A percentile compares a stretch with the other conserved stretches of the same genome.
Conservation (phyloP, 164 flowering plant genomes). For the Vitis cinerea region DNA sequence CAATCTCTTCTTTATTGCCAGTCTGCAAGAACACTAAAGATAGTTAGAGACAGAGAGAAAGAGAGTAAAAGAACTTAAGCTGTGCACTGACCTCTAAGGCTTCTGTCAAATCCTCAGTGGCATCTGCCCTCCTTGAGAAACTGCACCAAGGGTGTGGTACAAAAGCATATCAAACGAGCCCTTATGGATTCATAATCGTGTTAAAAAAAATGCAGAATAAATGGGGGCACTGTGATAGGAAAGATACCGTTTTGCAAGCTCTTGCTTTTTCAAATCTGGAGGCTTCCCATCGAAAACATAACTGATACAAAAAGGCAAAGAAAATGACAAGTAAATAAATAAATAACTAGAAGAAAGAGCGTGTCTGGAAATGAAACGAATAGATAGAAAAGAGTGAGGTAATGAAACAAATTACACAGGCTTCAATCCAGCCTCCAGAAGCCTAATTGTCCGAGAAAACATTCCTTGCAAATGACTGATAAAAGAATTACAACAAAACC, state of each 20-base stretch:
- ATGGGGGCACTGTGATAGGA: background rate
- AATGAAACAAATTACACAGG: slow-evolving; percentile 63
- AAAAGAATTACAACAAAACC: background rate
- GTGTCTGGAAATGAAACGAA: background rate
- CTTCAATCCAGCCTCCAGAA: slow-evolving; percentile 92
- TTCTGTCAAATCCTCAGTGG: slow-evolving; percentile 67
- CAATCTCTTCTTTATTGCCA: slow-evolving; percentile 89
- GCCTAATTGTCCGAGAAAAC: slow-evolving; percentile 87
- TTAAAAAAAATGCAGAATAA: background rate
- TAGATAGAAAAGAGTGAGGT: background rate
- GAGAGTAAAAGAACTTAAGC: background rate
- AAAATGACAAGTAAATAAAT: background rate
- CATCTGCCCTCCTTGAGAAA: slow-evolving; percentile 77
- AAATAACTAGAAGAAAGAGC: background rate
- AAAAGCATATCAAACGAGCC: background rate
- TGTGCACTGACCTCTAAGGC: slow-evolving; percentile 66
- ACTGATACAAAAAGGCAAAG: slow-evolving; percentile 31
- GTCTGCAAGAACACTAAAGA: slow-evolving; percentile 38
- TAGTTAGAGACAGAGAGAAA: background rate
- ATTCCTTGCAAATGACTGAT: slow-evolving; percentile 94
- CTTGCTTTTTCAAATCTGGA: slow-evolving; percentile 89
- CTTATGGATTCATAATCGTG: background rate
- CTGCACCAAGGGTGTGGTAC: slow-evolving; percentile 35
- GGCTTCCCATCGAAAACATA: slow-evolving; percentile 96
- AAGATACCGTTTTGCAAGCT: slow-evolving; percentile 81